phyloP scores from a whole-genome alignment of 495 filamentous ascomycete genomes.

The Glonium stellatum region DNA sequence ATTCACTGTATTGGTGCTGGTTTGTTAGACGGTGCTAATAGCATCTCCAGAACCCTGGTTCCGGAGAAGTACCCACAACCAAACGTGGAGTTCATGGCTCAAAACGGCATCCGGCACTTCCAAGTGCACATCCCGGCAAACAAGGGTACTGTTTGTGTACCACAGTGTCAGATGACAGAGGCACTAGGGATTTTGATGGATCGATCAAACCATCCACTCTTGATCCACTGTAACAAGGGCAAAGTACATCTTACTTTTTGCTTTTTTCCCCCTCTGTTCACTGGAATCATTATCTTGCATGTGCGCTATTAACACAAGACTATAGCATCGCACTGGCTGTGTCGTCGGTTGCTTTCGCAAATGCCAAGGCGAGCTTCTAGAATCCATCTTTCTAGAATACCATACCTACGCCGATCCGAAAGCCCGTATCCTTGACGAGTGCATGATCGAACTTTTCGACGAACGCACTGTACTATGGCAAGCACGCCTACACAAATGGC shows the following conservation, averaged over 20 bases:
- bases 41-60: slow-evolving; percentile 59
- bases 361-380: slow-evolving; percentile 51
- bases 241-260: slow-evolving; percentile 49
- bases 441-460: slow-evolving; percentile 48
- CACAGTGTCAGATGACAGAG: slow-evolving; percentile 52
- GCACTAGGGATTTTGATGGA: slow-evolving; percentile 61
- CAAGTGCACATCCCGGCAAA: slow-evolving; percentile 69
- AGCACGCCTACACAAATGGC: slow-evolving; percentile 17
- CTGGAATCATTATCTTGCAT: not conserved
- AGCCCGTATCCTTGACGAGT: slow-evolving; percentile 45
- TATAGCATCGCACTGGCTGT: slow-evolving; percentile 75
- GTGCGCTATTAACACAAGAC: slow-evolving; percentile 3
- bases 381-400: slow-evolving; percentile 60
- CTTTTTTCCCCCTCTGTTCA: not conserved
- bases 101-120: slow-evolving; percentile 57
- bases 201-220: slow-evolving; percentile 60
- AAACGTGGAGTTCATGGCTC: slow-evolving; percentile 53
- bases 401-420: slow-evolving; percentile 59
- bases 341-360: slow-evolving; percentile 67
- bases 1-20: not conserved
- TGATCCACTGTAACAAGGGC: slow-evolving; percentile 86
- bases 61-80: slow-evolving; percentile 53
- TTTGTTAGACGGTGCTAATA: slow-evolving; percentile 10
- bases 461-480: slow-evolving; percentile 18
- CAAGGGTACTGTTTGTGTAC: slow-evolving; percentile 54